Conservation (phyloP, 495 filamentous ascomycete genomes). For the Haplographium delicatum region DNA sequence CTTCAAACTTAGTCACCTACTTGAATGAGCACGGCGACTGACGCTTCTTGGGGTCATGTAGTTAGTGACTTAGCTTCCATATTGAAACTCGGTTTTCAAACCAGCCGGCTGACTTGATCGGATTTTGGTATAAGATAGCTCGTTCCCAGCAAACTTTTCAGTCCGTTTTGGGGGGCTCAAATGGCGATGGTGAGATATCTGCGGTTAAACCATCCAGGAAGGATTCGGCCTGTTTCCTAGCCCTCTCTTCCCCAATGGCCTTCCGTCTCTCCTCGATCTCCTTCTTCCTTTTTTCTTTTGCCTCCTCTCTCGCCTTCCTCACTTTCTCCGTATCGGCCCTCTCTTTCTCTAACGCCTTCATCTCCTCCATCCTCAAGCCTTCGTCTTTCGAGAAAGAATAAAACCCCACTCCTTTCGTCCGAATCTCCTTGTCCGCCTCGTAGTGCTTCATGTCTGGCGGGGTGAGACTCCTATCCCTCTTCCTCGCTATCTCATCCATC, state of each 20-base stretch:
- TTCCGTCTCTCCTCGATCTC: conserved; percentile 49
- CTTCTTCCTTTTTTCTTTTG: conserved; percentile 44
- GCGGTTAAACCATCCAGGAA: conserved; percentile 58
- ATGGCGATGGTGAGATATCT: conserved; percentile 9
- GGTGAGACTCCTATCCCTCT: conserved; percentile 68
- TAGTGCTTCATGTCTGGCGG: conserved; percentile 79
- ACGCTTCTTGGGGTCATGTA: too few relatives aligned
- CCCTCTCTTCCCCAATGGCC: conserved; percentile 47
- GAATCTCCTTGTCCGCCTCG: conserved; percentile 72
- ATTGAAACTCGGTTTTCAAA: too few relatives aligned
- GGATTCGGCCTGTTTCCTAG: conserved; percentile 63
- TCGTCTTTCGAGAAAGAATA: conserved; percentile 76
- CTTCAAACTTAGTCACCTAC: too few relatives aligned
- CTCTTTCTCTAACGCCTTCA: conserved; percentile 64
- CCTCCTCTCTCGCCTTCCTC: conserved; percentile 45
- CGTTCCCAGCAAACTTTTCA: too few relatives aligned
- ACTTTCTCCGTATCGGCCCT: conserved; percentile 61
- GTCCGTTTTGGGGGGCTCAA: not conserved
- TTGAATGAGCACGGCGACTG: too few relatives aligned
- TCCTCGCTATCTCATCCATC: conserved; percentile 68
- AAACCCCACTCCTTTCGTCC: conserved; percentile 86
- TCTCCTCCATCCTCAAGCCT: conserved; percentile 60
- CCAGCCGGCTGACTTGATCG: too few relatives aligned
- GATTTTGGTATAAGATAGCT: too few relatives aligned
- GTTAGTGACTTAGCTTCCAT: too few relatives aligned